These are phyloP conservation scores for Entelexis sorbosivorans DNA, from an alignment of 1,139 yeast genomes.

Conservation along the genomic window DNA sequence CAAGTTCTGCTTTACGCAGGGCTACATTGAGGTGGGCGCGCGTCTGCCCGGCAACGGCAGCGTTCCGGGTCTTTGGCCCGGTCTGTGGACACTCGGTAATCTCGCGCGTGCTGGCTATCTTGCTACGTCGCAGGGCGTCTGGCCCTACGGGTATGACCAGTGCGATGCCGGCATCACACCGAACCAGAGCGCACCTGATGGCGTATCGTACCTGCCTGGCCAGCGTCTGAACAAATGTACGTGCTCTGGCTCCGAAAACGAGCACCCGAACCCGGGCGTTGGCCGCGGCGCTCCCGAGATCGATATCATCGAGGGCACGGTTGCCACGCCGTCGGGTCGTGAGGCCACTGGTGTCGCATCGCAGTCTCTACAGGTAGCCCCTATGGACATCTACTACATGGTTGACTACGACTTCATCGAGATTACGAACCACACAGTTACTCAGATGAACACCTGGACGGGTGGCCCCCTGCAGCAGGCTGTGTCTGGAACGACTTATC, in stretches of 20 bases:
- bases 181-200: conserved; percentile 76
- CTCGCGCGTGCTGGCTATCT: conserved; percentile 73
- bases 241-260: conserved; percentile 51
- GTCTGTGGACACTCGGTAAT: conserved; percentile 81
- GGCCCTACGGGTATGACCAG: conserved; percentile 76
- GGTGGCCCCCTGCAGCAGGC: conserved; percentile 88
- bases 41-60: conserved; percentile 60
- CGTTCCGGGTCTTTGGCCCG: conserved; percentile 77
- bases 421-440: conserved; percentile 47
- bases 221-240: conserved; percentile 60
- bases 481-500: conserved; percentile 57
- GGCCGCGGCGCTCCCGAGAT: conserved; percentile 91
- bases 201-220: conserved; percentile 68
- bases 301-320: conserved; percentile 71
- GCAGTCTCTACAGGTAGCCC: conserved; percentile 75
- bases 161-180: conserved; percentile 87
- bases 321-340: conserved; percentile 36
- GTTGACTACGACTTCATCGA: conserved; percentile 68
- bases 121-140: conserved; percentile 72
- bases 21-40: conserved; percentile 57
- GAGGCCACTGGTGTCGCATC: conserved; percentile 50
- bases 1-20: conserved; percentile 69
- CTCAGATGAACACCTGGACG: conserved; percentile 62
- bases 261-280: conserved; percentile 62
- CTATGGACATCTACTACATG: conserved; percentile 74